Base-by-base conservation (phyloP, 345 rosid species). In the Ailanthus altissimus region DNA sequence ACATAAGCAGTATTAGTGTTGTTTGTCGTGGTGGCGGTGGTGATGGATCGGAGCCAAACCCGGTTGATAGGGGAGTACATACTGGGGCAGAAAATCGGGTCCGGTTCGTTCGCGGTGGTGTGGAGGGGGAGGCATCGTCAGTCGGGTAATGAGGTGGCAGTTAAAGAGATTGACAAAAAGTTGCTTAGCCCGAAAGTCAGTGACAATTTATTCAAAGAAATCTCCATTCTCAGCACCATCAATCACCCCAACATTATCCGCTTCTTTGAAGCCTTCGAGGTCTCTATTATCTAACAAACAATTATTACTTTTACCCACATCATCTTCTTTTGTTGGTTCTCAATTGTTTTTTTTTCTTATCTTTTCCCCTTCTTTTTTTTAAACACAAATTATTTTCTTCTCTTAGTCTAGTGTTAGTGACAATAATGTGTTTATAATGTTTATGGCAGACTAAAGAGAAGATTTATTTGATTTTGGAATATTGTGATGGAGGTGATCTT, bases 401-500 rank as follows among this genome's bases (percentile, higher is more conserved):
- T n/a, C n/a, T n/a, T n/a, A n/a, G n/a, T n/a, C n/a, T 32, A 32
- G 38, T 32, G 38, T 32, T 32, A 32, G 38, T 67, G 61, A 42
- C 47, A 69, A 13, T 71, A 21, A 14, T 73, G 66, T 54, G 16
- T 53, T 32, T 63, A 6, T 46, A 8, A 50, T 50, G 49, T 77
- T 73, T 12, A 45, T 59, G 58, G 76, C 81, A 93, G 97, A 89
- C 86, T 67, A 76, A 81, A 38, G 93, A 93, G 78, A 88, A 50
- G 84, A 88, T 93, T 32, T 93, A 73, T 46, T 88, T 93, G 21
- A 91, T 93, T 8, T 78, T 93, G 94, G 97, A 93, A 84, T 93
- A 86, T 71, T 93, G 97, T 70, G 90, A 86, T 59, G 96, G 97
- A 67, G 97, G 97, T 79, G 97, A 91, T 84, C 94, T 93, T 74